Evolutionary conservation across 2,329 filamentous ascomycete genomes (phyloP), one percentile per base, ranked within the genome.

Genomic region (Ceratocystis alfenasii): DNA sequence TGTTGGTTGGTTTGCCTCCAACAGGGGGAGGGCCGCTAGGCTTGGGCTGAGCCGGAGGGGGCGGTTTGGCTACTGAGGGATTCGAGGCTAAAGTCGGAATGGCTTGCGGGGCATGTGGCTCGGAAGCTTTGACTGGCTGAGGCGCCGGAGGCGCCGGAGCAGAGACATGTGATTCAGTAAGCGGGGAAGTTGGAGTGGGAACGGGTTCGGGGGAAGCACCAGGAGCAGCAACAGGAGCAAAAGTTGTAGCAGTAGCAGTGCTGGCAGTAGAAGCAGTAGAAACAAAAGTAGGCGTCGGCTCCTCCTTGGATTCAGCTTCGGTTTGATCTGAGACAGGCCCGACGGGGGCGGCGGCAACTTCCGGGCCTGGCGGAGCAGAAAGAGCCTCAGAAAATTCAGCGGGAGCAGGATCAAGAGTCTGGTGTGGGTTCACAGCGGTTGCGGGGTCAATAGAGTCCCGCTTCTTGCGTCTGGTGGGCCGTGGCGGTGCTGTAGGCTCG

Each of bases 401-500:
- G 7, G 30, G 41, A 28, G 69, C 69, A 63, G 70, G 70, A 63
- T 69, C 68, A 36, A 71, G 70, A 50, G 73, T 71, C 50, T 72
- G 69, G 66, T 72, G 73, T 36, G 71, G 36, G 8, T 22, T 72
- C 33, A 74, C 72, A 25, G 73, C 71, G 64, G 74, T 69, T 68
- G 73, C 71, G 65, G 75, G 74, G 30, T 72, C 70, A 41, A 76
- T 73, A 68, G 72, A 70, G 46, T 87, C 85, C 73, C 85, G 88
- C 78, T 87, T 92, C 64, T 82, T 77, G 70, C 89, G 86, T 17
- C 94, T 86, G 69, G 84, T 82, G 67, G 94, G 94, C 67, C 94
- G 86, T 68, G 92, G 90, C 68, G 94, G 94, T 69, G 93, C 88
- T 66, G 86, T 88, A 46, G 94, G 94, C 75, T 97, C 93, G 76